Conservation (phyloP, 305 asterid species). For the Solanum hybrid region DNA sequence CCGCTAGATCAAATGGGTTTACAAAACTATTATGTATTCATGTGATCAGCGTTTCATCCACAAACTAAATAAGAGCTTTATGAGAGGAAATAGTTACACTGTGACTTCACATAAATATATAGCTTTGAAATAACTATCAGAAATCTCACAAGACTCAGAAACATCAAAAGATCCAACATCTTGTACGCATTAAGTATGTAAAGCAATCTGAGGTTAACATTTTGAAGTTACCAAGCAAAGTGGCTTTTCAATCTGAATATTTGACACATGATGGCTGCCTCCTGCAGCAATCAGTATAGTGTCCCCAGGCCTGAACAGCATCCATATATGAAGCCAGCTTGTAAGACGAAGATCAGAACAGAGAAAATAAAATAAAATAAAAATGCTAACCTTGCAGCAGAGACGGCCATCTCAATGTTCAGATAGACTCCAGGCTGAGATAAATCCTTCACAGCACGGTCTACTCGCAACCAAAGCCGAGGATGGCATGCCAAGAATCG, state of each 20-base stretch:
- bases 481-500: conserved; percentile 94
- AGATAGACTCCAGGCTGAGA: conserved; percentile 73
- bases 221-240: conserved; percentile 66
- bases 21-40: not conserved
- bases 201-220: not conserved
- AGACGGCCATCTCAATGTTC: conserved; percentile 70
- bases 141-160: not conserved
- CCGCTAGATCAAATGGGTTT: not conserved
- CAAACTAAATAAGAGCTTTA: not conserved
- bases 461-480: conserved; percentile 86
- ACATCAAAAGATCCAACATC: not conserved
- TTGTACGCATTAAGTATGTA: not conserved
- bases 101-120: not conserved
- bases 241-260: conserved; percentile 81
- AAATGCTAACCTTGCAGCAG: conserved; percentile 65
- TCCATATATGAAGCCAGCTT: conserved; percentile 9
- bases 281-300: conserved; percentile 88
- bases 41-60: not conserved
- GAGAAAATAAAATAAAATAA: not conserved
- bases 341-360: not conserved
- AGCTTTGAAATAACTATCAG: not conserved
- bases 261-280: conserved; percentile 69
- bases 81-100: not conserved
- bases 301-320: conserved; percentile 80
- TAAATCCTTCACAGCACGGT: conserved; percentile 58